Evolutionary conservation across 495 filamentous ascomycete species (phyloP).

Genomic region (Aspergillus nidulans): DNA sequence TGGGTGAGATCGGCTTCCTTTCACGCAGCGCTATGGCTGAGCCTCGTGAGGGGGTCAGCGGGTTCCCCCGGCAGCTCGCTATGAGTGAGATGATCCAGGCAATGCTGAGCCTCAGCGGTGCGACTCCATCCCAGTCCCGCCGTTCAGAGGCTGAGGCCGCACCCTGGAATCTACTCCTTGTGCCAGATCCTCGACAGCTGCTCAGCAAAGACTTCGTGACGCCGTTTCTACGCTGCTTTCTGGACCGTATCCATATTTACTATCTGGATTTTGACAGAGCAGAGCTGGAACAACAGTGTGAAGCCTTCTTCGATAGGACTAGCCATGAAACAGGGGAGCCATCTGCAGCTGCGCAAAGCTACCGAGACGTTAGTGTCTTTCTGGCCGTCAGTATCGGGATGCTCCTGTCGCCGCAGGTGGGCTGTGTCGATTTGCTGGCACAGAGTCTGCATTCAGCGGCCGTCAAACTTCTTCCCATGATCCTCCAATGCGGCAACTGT

Average conservation of each 20-base stretch:
- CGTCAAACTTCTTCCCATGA: constrained; percentile 9
- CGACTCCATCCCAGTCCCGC: constrained; percentile 12
- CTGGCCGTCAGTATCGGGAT: constrained; percentile 18
- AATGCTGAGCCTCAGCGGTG: constrained; percentile 17
- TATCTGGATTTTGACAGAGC: constrained; percentile 14
- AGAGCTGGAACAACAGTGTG: constrained; percentile 9
- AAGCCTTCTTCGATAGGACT: constrained; percentile 8
- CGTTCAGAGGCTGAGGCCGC: not conserved
- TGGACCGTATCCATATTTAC: constrained; percentile 6
- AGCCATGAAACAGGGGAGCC: not conserved
- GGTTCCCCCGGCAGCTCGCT: constrained; percentile 18
- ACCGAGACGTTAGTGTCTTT: constrained; percentile 18
- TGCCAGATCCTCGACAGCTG: not conserved
- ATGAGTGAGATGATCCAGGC: constrained; percentile 23
- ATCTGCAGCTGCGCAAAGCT: not conserved
- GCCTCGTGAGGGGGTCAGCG: constrained; percentile 19
- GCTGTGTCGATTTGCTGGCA: constrained; percentile 14
- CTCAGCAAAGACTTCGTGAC: constrained; percentile 8
- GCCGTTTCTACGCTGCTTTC: constrained; percentile 14
- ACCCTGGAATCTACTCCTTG: not conserved
- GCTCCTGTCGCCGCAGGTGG: constrained; percentile 16
- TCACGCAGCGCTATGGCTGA: constrained; percentile 31
- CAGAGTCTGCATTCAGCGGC: constrained; percentile 10
- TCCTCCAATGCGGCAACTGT: constrained; percentile 8
- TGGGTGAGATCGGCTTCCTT: constrained; percentile 28